Evolutionary conservation across 139 green algal species (phyloP).

Genomic region (Raphidocelis subcapitata): DNA sequence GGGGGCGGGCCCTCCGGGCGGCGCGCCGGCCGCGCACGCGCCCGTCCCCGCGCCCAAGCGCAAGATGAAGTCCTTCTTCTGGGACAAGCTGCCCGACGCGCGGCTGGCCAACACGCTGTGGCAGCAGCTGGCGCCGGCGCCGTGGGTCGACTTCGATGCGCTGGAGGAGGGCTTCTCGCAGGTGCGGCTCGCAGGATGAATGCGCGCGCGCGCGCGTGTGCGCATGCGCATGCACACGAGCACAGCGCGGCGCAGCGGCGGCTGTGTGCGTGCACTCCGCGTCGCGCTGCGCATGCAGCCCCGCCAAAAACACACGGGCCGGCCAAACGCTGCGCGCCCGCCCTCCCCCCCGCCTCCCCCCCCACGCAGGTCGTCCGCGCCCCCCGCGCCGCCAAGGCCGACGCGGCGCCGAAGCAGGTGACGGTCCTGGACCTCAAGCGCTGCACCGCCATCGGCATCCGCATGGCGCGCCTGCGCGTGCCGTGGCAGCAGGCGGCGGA

Average conservation of each 20-base stretch:
- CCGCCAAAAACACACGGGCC: neutral
- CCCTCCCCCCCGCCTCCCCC: neutral
- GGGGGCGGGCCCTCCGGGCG: no score
- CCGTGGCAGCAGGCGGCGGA: neutral
- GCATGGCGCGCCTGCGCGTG: constrained; percentile 20
- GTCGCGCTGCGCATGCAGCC: no score
- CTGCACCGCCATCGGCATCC: constrained; percentile 29
- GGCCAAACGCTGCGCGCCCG: neutral
- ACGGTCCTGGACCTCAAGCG: constrained; percentile 29
- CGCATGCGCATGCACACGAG: no score
- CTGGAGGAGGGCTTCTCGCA: constrained; percentile 25
- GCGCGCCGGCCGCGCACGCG: no score
- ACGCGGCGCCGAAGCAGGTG: constrained; percentile 10
- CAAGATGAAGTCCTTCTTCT: constrained; percentile 28
- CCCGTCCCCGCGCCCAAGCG: neutral
- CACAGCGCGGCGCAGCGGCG: no score
- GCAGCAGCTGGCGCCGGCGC: constrained; percentile 3
- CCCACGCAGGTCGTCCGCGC: neutral
- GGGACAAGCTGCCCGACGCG: constrained; percentile 31
- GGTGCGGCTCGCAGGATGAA: neutral
- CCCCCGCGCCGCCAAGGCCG: neutral
- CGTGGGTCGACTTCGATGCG: constrained; percentile 15
- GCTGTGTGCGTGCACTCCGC: no score
- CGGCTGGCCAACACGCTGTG: constrained; percentile 12
- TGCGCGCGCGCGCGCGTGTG: no score